Evolutionary conservation across 768 basidiomycete genomes (phyloP).

Genomic region (Paxillus rubicundulus): DNA sequence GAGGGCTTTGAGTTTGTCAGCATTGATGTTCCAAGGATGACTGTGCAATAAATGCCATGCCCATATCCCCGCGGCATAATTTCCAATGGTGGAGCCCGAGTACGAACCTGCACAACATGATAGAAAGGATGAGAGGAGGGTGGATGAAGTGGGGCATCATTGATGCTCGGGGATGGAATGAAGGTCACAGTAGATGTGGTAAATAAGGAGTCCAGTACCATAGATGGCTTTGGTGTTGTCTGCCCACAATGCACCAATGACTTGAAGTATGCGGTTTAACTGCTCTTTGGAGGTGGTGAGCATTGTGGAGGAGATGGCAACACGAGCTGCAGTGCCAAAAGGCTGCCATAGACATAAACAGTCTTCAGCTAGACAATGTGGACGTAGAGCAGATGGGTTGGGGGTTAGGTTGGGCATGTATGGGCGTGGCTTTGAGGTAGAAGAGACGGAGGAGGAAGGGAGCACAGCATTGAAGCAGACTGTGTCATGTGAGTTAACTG

Average conservation of each 20-base stretch:
- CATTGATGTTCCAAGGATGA: slow-evolving; percentile 29
- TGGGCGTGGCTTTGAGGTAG: background rate
- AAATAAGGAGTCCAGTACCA: slow-evolving; percentile 38
- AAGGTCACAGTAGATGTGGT: slow-evolving; percentile 41
- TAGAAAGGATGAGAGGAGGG: slow-evolving; percentile 32
- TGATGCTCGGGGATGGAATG: slow-evolving; percentile 30
- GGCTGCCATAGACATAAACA: slow-evolving; percentile 28
- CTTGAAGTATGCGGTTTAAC: slow-evolving; percentile 19
- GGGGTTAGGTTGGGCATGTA: slow-evolving; percentile 15
- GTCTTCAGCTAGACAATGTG: slow-evolving; percentile 29
- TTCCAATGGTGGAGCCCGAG: slow-evolving; percentile 31
- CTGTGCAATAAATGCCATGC: slow-evolving; percentile 51
- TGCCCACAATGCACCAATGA: slow-evolving; percentile 29
- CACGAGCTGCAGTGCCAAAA: background rate
- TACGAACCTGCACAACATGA: slow-evolving; percentile 32
- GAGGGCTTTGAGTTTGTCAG: slow-evolving; percentile 23
- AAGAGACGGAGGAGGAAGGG: background rate
- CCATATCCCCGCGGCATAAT: slow-evolving; percentile 37
- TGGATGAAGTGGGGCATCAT: slow-evolving; percentile 27
- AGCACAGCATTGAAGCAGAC: slow-evolving; percentile 4
- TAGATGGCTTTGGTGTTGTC: slow-evolving; percentile 34
- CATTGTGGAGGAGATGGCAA: too few relatives aligned
- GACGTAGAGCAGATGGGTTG: slow-evolving; percentile 16
- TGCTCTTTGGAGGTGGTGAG: slow-evolving; percentile 17
- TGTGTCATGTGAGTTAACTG: background rate